These are phyloP conservation scores for Aspergillus sparsus DNA, from an alignment of 495 filamentous ascomycete genomes.

Conservation along the genomic window DNA sequence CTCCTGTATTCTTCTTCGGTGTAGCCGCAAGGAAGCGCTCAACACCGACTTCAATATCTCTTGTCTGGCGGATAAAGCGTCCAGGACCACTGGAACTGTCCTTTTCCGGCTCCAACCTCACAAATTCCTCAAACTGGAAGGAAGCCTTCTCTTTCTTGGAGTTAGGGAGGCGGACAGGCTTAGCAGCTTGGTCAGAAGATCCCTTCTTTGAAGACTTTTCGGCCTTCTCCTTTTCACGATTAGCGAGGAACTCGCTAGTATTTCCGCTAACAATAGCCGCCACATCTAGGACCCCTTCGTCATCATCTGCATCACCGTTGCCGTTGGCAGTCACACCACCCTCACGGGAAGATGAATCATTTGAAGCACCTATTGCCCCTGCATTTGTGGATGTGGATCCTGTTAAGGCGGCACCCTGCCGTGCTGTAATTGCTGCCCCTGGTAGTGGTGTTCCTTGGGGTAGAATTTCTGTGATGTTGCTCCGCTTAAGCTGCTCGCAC, in stretches of 20 bases:
- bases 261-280: conserved; percentile 94
- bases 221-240: conserved; percentile 86
- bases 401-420: conserved; percentile 61
- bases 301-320: conserved; percentile 53
- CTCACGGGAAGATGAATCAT: conserved; percentile 43
- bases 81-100: conserved; percentile 27
- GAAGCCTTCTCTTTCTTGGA: conserved; percentile 71
- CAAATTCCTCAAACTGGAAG: conserved; percentile 82
- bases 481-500: conserved; percentile 94
- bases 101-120: conserved; percentile 53
- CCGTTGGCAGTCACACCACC: conserved; percentile 51
- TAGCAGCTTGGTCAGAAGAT: conserved; percentile 47
- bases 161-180: conserved; percentile 71
- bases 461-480: conserved; percentile 83
- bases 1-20: conserved; percentile 32
- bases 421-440: conserved; percentile 47
- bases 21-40: conserved; percentile 83
- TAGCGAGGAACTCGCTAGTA: conserved; percentile 86
- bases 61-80: conserved; percentile 46
- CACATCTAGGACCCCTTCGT: conserved; percentile 89
- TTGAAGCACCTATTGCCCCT: conserved; percentile 34
- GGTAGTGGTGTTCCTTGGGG: conserved; percentile 63
- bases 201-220: conserved; percentile 75
- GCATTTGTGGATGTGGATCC: conserved; percentile 57
- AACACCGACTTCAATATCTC: conserved; percentile 81